Base-by-base conservation (phyloP, 1,284 basidiomycete species). In the Puccinia horiana region DNA sequence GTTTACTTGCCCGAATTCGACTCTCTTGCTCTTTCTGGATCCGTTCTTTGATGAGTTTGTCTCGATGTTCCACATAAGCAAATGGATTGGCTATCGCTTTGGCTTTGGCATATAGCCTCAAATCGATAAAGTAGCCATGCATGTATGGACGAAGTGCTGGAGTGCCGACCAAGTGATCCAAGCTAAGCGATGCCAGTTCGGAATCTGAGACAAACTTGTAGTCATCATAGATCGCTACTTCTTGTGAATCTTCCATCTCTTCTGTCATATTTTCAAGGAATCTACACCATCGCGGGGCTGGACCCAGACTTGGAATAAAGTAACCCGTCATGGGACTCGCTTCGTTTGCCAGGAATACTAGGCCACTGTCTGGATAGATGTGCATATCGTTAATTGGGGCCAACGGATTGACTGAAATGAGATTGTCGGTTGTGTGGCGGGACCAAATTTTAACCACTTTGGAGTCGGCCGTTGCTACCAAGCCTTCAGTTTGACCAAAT, bases 211-310 rank as follows among this genome's bases (percentile, higher is more conserved):
- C 90, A 86, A 99, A 99, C 88, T 99, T 99, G 91, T 93, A 99
- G 88, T 98, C 97, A 86, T 96, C 93, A 87, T 98, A 99, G 18
- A 89, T 88, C 47, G 89, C 88, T 84, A 88, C 88, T 42, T 87
- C 88, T 6, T 85, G 86, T 32, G 88, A 87, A 77, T 86, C 93
- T 85, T 96, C 96, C 91, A 98, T 92, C 87, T 98, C 95, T 87
- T 99, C 97, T 0, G 97, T 99, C 86, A 99, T 92, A 85, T 94
- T 95, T 88, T 99, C 97, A 82, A 99, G 91, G 91, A 98, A 99
- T 86, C 92, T 92, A 74, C 94, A 95, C 97, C 97, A 99, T 84
- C 91, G 91, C 0, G 97, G 96, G 18, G 97, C 97, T 2, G 96
- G 96, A 0, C 97, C 97, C 6, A 99, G 91, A 84, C 96, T 93